Evolutionary conservation across 179 eudicot species (phyloP), one percentile per base, ranked within the genome.

Genomic region (Patellifolia procumbens): DNA sequence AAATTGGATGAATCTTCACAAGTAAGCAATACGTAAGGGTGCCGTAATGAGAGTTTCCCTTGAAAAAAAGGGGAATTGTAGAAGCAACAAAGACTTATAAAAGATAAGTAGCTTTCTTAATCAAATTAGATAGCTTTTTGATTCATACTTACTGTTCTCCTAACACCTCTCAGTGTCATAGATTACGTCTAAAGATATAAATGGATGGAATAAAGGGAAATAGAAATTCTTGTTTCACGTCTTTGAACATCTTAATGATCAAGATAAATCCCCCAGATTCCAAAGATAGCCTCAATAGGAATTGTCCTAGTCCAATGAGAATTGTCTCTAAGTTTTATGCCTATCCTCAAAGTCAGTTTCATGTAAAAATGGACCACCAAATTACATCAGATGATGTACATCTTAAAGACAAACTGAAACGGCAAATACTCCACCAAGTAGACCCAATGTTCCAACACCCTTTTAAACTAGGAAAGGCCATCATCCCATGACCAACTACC

Each of bases 291-390:
- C 80, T 37, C 52, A 74, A 70, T 68, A 32, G 75, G 74, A 74
- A 56, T 60, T 58, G 73, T 77, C 77, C 17, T 64, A 71, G 62
- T 75, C 74, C 3, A 43, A 31, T 28, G 58, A 51, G 52, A 58
- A 68, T 53, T 62, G 73, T 73, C 70, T 32, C 85, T 45, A n/a
- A 43, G 73, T 71, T 78, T 39, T 70, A 62, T 69, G 79, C 65
- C 75, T 64, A 74, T 74, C 85, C 73, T 70, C 58, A 58, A 73
- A 26, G 61, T 78, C 74, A 7, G 22, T 66, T 55, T 82, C 79
- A 78, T 35, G 58, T 68, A 46, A 29, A 79, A 51, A 61, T 13
- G 78, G 81, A 77, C 86, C 86, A 77, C 76, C 79, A 53, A 52
- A 51, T 61, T 58, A 69, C 81, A 80, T 76, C 69, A 73, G 74